Evolutionary conservation across 345 rosid species (phyloP), one percentile per base, ranked within the genome.

Genomic region (Geranium brycei): DNA sequence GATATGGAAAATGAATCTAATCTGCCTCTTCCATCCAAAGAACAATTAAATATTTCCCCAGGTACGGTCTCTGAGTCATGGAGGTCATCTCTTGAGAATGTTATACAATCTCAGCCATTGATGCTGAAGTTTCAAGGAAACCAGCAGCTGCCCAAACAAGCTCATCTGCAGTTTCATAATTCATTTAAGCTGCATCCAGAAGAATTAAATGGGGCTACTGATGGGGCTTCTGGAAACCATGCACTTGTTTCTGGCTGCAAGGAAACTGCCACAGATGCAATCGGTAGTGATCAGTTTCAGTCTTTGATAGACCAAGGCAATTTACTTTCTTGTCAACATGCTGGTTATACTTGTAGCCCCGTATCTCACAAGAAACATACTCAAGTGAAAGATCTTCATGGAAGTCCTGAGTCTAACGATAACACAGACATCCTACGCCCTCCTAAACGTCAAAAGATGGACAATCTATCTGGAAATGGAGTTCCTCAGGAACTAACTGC

Each of bases 361-460:
- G 65, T 72, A 35, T 19, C 10, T 41, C 17, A 31, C 32, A 73
- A 62, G 58, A 38, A 23, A 51, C 18, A 59, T 51, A 23, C 59
- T 51, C 56, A 23, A n/a, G 66, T 15, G 4, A 35, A 62, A 59
- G 28, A 60, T 61, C 13, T 38, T 47, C 59, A 62, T 61, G 57
- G 57, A 57, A 28, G 13, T 41, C 61, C 61, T 51, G 51, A 62
- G 53, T 74, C 30, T 51, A 58, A 64, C 58, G 59, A 68, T 69
- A 63, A 62, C 32, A 73, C 63, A 66, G 63, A 65, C 31, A 67
- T 64, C 55, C 65, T 28, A 16, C 73, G 65, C 62, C 28, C 63
- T 55, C 18, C 59, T 32, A 70, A 74, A 41, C 78, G 74, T 66
- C 62, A 65, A 66, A 74, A 70, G 71, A 31, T 55, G 58, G 69